These are phyloP conservation scores for Starmerella apis DNA, from an alignment of 805 yeast species.

Conservation along the genomic window DNA sequence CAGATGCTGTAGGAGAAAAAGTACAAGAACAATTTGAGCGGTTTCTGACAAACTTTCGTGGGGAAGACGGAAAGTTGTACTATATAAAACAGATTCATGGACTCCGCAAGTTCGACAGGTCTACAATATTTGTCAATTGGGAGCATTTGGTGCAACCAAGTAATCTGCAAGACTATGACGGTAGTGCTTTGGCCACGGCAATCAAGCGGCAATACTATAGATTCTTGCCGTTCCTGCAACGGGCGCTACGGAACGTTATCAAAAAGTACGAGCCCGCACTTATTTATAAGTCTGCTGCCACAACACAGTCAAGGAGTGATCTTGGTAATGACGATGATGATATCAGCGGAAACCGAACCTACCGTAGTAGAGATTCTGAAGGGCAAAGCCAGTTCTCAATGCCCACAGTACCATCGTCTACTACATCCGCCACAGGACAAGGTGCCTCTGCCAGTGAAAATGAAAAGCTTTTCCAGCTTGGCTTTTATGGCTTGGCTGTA, in stretches of 20 bases:
- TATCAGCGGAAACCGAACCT: neutral
- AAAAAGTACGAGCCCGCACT: constrained; percentile 66
- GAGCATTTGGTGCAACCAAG: constrained; percentile 64
- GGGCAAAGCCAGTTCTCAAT: neutral
- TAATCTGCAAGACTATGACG: constrained; percentile 32
- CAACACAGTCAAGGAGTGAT: neutral
- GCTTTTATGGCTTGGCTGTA: constrained; percentile 76
- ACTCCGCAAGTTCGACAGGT: constrained; percentile 63
- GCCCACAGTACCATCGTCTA: constrained; percentile 8
- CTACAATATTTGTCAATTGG: constrained; percentile 77
- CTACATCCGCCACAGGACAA: constrained; percentile 12
- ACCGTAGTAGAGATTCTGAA: neutral
- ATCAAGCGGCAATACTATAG: constrained; percentile 85
- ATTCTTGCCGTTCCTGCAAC: constrained; percentile 72
- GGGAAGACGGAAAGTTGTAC: constrained; percentile 38
- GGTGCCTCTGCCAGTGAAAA: constrained; percentile 33
- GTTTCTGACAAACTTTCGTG: constrained; percentile 56
- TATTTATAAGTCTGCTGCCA: constrained; percentile 29
- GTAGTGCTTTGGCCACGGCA: constrained; percentile 78
- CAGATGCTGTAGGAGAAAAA: constrained; percentile 85
- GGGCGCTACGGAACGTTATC: constrained; percentile 63
- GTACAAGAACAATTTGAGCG: constrained; percentile 84
- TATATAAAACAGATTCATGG: constrained; percentile 73
- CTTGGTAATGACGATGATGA: neutral
- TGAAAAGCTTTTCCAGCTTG: constrained; percentile 77